These are phyloP conservation scores for Mycena amicta DNA, from an alignment of 768 basidiomycete species.

Conservation along the genomic window DNA sequence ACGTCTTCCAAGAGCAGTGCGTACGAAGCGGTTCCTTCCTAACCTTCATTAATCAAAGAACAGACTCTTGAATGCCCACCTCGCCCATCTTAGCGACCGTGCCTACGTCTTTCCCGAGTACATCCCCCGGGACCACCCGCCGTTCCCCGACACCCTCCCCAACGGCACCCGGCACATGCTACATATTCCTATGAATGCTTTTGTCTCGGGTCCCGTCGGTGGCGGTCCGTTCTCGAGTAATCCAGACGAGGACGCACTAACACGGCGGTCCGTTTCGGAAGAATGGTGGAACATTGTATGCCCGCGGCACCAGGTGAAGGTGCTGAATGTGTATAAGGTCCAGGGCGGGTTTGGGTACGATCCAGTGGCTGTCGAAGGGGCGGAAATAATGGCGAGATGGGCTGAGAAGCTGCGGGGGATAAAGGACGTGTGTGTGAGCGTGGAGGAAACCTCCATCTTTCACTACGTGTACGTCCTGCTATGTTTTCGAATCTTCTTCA, in stretches of 20 bases:
- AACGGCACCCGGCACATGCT: constrained; percentile 11
- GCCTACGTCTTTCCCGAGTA: constrained; percentile 11
- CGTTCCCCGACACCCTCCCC: constrained; percentile 11
- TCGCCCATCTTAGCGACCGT: constrained; percentile 5
- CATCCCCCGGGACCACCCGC: constrained; percentile 10
- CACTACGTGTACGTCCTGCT: constrained; percentile 7
- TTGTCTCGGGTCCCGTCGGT: constrained; percentile 11
- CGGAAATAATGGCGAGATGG: constrained; percentile 5
- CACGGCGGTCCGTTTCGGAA: not conserved
- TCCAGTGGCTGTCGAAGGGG: not conserved
- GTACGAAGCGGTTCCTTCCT: not conserved
- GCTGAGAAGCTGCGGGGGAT: constrained; percentile 1
- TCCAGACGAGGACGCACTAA: not conserved
- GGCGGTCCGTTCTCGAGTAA: not conserved
- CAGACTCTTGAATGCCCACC: constrained; percentile 14
- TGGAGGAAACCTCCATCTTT: constrained; percentile 1
- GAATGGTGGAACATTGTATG: constrained; percentile 8
- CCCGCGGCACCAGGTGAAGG: not conserved
- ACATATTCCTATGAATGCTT: constrained; percentile 14
- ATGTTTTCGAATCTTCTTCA: not conserved
- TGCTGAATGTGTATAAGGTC: not conserved
- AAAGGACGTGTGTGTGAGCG: not conserved
- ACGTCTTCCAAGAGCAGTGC: constrained; percentile 11
- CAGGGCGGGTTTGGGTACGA: not conserved
- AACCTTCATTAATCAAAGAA: not conserved